phyloP scores from a whole-genome alignment of 768 basidiomycete species.

The Mycena alexandri region DNA sequence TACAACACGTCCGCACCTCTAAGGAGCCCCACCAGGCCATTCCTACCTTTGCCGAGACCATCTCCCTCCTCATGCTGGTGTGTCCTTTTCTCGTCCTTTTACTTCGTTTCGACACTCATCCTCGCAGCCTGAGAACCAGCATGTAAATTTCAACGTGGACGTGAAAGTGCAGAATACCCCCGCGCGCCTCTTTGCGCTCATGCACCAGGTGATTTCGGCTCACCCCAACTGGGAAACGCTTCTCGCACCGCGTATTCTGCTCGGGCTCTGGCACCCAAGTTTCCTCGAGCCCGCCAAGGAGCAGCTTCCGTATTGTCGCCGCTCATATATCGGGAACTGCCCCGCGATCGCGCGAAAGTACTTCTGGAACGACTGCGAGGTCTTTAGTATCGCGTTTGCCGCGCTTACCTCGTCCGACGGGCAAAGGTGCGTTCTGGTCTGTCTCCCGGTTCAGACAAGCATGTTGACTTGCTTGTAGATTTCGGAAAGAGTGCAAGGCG shows the following conservation, averaged over 20 bases:
- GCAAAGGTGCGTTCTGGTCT: constrained; percentile 60
- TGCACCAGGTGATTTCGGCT: constrained; percentile 74
- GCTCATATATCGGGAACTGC: constrained; percentile 87
- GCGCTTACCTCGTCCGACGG: constrained; percentile 81
- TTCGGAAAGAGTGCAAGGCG: constrained; percentile 81
- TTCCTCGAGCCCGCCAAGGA: constrained; percentile 84
- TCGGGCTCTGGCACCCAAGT: constrained; percentile 92
- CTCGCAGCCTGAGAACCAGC: constrained; percentile 76
- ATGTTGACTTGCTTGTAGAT: constrained; percentile 58
- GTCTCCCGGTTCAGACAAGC: neutral
- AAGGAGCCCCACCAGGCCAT: constrained; percentile 89
- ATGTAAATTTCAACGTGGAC: constrained; percentile 88
- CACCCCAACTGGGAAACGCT: constrained; percentile 79
- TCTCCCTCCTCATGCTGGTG: constrained; percentile 83
- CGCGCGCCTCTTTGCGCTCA: constrained; percentile 82
- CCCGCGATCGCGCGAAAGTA: constrained; percentile 81
- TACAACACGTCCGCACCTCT: constrained; percentile 83
- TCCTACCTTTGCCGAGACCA: constrained; percentile 89
- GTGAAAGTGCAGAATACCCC: constrained; percentile 96
- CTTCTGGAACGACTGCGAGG: constrained; percentile 90
- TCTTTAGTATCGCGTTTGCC: constrained; percentile 87
- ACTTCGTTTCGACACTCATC: constrained; percentile 25
- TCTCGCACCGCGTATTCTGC: constrained; percentile 84
- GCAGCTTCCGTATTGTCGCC: constrained; percentile 83
- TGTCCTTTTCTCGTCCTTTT: constrained; percentile 39